Evolutionary conservation across 2,329 filamentous ascomycete genomes (phyloP).

Genomic region (Trichophyton equinum): DNA sequence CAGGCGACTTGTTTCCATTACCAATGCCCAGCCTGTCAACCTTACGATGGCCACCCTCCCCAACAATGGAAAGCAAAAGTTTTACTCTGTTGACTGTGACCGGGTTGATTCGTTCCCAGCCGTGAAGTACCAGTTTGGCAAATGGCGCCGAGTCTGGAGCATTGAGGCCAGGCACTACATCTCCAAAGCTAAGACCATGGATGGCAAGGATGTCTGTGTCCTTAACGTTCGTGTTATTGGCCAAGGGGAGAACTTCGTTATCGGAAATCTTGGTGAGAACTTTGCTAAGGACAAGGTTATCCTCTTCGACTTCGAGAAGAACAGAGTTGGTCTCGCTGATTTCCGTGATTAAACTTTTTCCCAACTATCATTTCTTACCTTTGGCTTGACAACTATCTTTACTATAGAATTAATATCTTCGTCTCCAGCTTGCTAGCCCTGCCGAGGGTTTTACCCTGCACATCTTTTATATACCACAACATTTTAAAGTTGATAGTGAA

Average conservation of each 20-base stretch:
- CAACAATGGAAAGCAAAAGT: constrained; percentile 15
- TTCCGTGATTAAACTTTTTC: constrained; percentile 9
- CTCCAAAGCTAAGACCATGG: constrained; percentile 7
- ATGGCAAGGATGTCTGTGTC: constrained; percentile 12
- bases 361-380: background rate
- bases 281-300: constrained; percentile 16
- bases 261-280: constrained; percentile 15
- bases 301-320: constrained; percentile 14
- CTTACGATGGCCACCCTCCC: constrained; percentile 8
- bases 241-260: constrained; percentile 11
- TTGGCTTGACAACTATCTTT: background rate
- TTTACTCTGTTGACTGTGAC: constrained; percentile 13
- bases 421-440: background rate
- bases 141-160: constrained; percentile 12
- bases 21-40: constrained; percentile 12
- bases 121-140: constrained; percentile 13
- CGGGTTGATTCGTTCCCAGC: constrained; percentile 10
- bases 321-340: constrained; percentile 14
- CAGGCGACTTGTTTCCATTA: constrained; percentile 11
- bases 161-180: constrained; percentile 13
- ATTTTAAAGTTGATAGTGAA: background rate
- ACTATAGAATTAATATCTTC: background rate
- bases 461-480: background rate
- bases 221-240: constrained; percentile 15
- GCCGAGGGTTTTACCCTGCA: background rate